These are phyloP conservation scores for Glutinoglossum americanum DNA, from an alignment of 495 filamentous ascomycete species.

Conservation along the genomic window DNA sequence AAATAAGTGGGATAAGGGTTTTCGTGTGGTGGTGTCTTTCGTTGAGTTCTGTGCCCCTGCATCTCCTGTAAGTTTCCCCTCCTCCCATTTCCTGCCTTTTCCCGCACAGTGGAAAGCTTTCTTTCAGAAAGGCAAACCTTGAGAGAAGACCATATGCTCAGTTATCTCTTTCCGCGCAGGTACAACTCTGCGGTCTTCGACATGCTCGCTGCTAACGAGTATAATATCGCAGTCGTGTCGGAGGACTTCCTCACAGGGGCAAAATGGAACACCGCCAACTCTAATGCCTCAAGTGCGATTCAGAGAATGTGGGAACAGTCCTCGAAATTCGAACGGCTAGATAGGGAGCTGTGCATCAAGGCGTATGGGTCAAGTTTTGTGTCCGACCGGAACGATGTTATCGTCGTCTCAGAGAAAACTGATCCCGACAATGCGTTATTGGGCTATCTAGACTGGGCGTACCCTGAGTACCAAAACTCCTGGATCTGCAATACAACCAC, in stretches of 20 bases:
- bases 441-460: background rate
- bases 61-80: constrained; percentile 12
- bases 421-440: background rate
- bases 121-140: background rate
- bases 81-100: too few species aligned
- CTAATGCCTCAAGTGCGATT: background rate
- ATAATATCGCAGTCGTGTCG: constrained; percentile 17
- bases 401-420: constrained; percentile 5
- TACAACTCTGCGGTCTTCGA: constrained; percentile 15
- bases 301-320: background rate
- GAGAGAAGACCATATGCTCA: background rate
- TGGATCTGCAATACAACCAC: constrained; percentile 10
- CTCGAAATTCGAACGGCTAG: constrained; percentile 12
- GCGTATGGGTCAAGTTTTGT: constrained; percentile 16
- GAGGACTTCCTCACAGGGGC: constrained; percentile 16
- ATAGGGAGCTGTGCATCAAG: constrained; percentile 16
- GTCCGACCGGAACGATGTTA: constrained; percentile 10
- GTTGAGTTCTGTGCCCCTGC: constrained; percentile 11
- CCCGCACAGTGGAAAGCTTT: background rate
- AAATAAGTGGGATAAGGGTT: constrained; percentile 3
- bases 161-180: background rate
- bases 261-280: constrained; percentile 5
- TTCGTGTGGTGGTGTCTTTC: constrained; percentile 9
- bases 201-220: constrained; percentile 18
- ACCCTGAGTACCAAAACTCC: background rate